Percentiles rank a stretch among this genome's conserved stretches.
phyloP scores from a whole-genome alignment of 2,329 filamentous ascomycete genomes.

The Penicillium decumbens region DNA sequence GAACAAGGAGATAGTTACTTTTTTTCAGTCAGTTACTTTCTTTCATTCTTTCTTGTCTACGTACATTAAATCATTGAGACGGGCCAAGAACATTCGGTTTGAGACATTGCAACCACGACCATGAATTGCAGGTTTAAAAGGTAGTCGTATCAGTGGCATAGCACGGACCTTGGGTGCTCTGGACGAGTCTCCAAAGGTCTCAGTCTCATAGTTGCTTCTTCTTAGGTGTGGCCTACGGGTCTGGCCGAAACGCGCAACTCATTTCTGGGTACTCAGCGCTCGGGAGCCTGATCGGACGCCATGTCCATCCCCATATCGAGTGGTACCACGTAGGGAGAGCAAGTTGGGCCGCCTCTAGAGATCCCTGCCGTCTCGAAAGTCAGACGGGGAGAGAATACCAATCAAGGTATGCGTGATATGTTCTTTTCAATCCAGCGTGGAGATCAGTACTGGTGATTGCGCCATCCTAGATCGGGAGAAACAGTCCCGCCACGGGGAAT shows the following conservation, averaged over 20 bases:
- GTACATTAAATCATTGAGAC: too few relatives aligned
- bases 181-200: too few relatives aligned
- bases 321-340: not conserved
- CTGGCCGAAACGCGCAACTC: too few relatives aligned
- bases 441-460: not conserved
- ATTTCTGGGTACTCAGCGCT: too few relatives aligned
- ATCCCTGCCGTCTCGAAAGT: not conserved
- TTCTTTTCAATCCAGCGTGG: not conserved
- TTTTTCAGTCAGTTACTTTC: too few relatives aligned
- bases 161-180: not conserved
- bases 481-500: constrained; percentile 10
- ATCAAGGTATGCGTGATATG: constrained; percentile 1
- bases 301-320: too few relatives aligned
- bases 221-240: not conserved
- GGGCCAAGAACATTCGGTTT: too few relatives aligned
- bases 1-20: too few relatives aligned
- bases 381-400: constrained; percentile 3
- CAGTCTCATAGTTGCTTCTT: not conserved
- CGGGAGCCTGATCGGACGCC: too few relatives aligned
- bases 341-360: not conserved
- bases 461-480: constrained; percentile 20
- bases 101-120: too few relatives aligned
- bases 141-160: not conserved
- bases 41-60: too few relatives aligned
- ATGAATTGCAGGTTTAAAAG: too few relatives aligned